Evolutionary conservation across 2,329 filamentous ascomycete genomes (phyloP), one percentile per base, ranked within the genome.

Genomic region (Chaetomiaceae sp.): DNA sequence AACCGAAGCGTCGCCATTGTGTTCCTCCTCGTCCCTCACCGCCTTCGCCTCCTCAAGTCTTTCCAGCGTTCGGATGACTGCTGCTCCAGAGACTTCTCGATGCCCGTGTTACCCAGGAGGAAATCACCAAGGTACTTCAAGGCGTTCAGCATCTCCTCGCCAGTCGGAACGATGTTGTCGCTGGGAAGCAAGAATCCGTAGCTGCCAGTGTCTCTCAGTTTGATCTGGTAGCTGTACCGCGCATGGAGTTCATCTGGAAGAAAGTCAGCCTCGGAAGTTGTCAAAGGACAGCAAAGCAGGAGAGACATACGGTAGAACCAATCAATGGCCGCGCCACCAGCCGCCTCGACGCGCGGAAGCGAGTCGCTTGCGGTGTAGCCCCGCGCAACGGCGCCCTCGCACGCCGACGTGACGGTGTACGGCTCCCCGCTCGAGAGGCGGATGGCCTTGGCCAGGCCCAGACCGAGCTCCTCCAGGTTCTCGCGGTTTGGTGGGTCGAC

Each of bases 181-280:
- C 82, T 85, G 0, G 94, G 94, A 4, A 97, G 75, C 44, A 99
- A 74, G 68, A 97, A 99, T 0, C 94, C 94, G 68, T 97, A 97
- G 67, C 85, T 94, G 9, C 94, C 94, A 0, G 88, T 94, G 68
- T 99, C 94, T 45, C 94, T 80, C 25, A 99, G 76, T 73, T 97
- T 97, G 71, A 94, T 87, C 75, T 97, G 94, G 68, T 95, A 97
- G 54, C 90, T 88, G 68, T 89, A 95, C 58, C 83, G 84, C 17
- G 92, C 88, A 43, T 79, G 76, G 57, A 97, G 72, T 64, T 95
- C 87, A 63, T 95, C 63, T 65, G 25, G 8, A 17, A 1, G 7
- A 31, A 22, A 6, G 53, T 62, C 38, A 63, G 57, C 34, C 22
- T 31, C 17, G 11, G 20, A 4, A 2, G n/a, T 37, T 17, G 6